Base-by-base conservation (phyloP, 2,329 filamentous ascomycete genomes). In the Diaporthe sp. region DNA sequence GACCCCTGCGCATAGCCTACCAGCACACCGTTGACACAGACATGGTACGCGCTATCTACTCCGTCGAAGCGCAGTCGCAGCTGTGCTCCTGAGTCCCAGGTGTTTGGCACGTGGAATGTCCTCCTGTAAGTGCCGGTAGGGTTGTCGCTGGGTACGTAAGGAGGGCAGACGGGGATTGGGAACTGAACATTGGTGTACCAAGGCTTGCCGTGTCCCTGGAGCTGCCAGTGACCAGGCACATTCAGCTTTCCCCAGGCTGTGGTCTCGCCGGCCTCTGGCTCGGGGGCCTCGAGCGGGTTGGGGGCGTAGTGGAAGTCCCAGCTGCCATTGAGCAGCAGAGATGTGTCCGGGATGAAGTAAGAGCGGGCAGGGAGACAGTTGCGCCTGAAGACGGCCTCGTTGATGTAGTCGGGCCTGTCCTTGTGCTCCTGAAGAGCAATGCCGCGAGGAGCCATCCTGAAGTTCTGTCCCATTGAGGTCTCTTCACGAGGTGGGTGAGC, bases 111-210 rank as follows among this genome's bases (percentile, higher is more conserved):
- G 2, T 83, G 79, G 78, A 94, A 93, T 4, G 81, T 83, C 13
- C 88, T 88, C 19, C 88, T 84, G 79, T 94, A 94, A 0, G 88
- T 89, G 9, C 92, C 92, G 0, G 91, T 93, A 4, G 91, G 90
- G 73, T 94, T 94, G 68, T 92, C 88, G 0, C 86, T 87, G 0
- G 92, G 90, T 3, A 92, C 88, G 77, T 89, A 83, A 0, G 93
- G 93, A 22, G 93, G 92, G 75, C 89, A 88, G 2, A 92, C 90
- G 0, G 91, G 92, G 74, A 94, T 91, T 0, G 92, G 92, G 76
- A 88, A 94, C 69, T 90, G 86, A 37, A 92, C 87, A 78, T 94
- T 94, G 13, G 92, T 94, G 79, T 94, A 94, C 77, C 92, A 91
- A 0, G 93, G 93, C 69, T 86, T 82, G 17, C 92, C 92, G 79